phyloP scores from a whole-genome alignment of 192 early-diverging fungal species.

The Coemansia interrupta region DNA sequence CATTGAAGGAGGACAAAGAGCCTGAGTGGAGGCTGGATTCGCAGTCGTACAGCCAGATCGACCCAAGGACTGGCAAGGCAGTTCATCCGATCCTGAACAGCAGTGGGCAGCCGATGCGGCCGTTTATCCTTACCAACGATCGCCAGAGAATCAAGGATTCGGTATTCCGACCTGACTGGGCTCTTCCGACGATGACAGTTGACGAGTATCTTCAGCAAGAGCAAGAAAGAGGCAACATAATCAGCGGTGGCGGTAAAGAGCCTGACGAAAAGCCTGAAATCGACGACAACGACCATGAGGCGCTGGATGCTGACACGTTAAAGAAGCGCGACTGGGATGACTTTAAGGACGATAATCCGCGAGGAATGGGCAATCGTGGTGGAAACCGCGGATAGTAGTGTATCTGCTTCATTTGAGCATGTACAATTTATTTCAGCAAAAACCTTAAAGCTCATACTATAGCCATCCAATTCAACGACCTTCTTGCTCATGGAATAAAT shows the following conservation, averaged over 20 bases:
- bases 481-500: not conserved
- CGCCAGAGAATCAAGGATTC: constrained; percentile 68
- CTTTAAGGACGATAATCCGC: constrained; percentile 78
- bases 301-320: constrained; percentile 77
- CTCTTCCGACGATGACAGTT: constrained; percentile 92
- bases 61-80: constrained; percentile 17
- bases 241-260: constrained; percentile 77
- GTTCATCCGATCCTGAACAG: constrained; percentile 23
- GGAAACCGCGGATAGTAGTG: constrained; percentile 37
- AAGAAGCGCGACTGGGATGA: constrained; percentile 88
- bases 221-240: constrained; percentile 80
- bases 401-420: no score
- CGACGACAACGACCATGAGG: constrained; percentile 75
- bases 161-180: constrained; percentile 83
- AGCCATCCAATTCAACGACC: not conserved
- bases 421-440: not conserved
- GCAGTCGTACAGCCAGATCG: constrained; percentile 44
- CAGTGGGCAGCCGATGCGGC: constrained; percentile 61
- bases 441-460: not conserved
- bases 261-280: constrained; percentile 65
- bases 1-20: constrained; percentile 3
- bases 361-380: constrained; percentile 64
- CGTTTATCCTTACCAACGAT: constrained; percentile 83
- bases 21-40: constrained; percentile 51
- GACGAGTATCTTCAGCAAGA: constrained; percentile 92